Evolutionary conservation across 306 rosid genomes (phyloP).

Genomic region (Cucurbita maxima): DNA sequence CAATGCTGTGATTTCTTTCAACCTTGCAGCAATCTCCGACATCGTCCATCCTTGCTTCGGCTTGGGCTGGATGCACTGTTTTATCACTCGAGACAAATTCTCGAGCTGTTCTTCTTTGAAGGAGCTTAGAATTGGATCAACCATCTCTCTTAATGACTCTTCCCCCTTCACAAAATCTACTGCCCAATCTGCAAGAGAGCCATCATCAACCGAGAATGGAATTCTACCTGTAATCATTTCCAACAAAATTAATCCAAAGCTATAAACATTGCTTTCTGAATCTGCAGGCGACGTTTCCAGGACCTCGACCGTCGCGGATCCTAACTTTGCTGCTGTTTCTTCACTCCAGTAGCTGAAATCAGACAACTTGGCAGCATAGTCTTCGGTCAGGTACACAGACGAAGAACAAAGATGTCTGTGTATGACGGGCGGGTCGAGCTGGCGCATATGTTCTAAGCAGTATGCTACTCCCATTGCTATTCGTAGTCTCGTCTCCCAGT

Average conservation of each 20-base stretch:
- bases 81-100: conserved; percentile 36
- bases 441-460: conserved; percentile 77
- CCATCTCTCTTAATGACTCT: conserved; percentile 34
- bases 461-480: conserved; percentile 90
- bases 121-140: conserved; percentile 51
- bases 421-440: conserved; percentile 45
- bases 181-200: conserved; percentile 42
- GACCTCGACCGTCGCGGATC: conserved; percentile 17
- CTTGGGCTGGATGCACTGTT: conserved; percentile 35
- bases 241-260: conserved; percentile 60
- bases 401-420: conserved; percentile 51
- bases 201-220: conserved; percentile 40
- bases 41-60: conserved; percentile 43
- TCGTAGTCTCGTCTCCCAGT: conserved; percentile 67
- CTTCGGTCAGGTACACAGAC: conserved; percentile 70
- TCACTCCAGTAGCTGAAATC: conserved; percentile 62
- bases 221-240: conserved; percentile 66
- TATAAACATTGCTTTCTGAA: conserved; percentile 47
- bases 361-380: conserved; percentile 74
- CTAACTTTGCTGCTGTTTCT: conserved; percentile 22
- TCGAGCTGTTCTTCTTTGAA: conserved; percentile 34
- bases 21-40: conserved; percentile 36
- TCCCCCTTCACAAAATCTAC: conserved; percentile 41
- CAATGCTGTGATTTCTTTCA: conserved; percentile 55
- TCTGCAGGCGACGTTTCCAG: conserved; percentile 21